phyloP scores from a whole-genome alignment of 176 grass and related monocot species.

The Juncus inflexus region DNA sequence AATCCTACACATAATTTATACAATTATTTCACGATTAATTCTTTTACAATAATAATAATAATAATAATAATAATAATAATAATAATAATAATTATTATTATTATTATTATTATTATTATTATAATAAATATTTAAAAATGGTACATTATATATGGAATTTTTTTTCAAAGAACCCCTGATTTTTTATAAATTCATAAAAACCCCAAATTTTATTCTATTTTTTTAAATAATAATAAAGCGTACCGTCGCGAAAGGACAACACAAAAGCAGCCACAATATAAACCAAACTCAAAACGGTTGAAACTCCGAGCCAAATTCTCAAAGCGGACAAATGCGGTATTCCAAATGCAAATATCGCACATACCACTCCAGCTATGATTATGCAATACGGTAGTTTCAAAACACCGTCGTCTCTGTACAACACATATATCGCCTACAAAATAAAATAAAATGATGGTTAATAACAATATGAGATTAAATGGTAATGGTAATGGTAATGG shows the following conservation, averaged over 20 bases:
- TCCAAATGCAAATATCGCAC: constrained; percentile 89
- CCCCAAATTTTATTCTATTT: not conserved
- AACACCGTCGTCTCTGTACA: constrained; percentile 60
- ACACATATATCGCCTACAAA: constrained; percentile 61
- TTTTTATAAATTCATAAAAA: not conserved
- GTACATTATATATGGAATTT: too few species aligned
- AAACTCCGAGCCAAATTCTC: constrained; percentile 89
- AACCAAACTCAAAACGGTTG: constrained; percentile 78
- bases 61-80: too few species aligned
- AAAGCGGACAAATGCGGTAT: constrained; percentile 91
- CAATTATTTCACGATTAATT: constrained; percentile 24
- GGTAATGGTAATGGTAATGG: too few species aligned
- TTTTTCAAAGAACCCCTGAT: too few species aligned
- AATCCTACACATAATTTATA: constrained; percentile 43
- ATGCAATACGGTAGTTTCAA: constrained; percentile 98
- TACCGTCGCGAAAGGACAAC: constrained; percentile 78
- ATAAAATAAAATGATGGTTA: too few species aligned
- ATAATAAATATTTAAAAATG: not conserved
- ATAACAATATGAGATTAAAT: too few species aligned
- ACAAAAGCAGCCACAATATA: constrained; percentile 77
- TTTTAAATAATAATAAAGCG: not conserved
- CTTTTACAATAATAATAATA: not conserved
- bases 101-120: too few species aligned
- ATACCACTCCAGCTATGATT: constrained; percentile 66
- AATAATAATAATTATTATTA: too few species aligned